phyloP scores from a whole-genome alignment of 257 asterid species.

The Perilla frutescens region DNA sequence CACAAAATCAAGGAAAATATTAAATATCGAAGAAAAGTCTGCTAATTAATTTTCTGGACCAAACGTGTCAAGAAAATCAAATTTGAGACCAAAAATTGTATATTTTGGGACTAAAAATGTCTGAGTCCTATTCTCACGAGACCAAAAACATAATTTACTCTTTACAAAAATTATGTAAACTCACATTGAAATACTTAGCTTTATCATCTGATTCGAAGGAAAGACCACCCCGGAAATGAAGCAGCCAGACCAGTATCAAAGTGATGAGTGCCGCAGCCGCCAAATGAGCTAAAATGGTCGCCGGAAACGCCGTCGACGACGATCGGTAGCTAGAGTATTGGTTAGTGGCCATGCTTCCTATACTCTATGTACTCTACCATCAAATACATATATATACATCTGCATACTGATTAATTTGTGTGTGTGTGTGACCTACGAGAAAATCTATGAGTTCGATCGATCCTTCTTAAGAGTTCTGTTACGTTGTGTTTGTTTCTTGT shows the following conservation, averaged over 20 bases:
- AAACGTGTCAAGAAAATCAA: too few relatives aligned
- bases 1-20: too few relatives aligned
- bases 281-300: constrained; percentile 57
- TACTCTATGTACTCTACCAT: not conserved
- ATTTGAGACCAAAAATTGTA: too few relatives aligned
- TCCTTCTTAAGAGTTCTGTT: too few relatives aligned
- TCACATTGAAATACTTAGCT: constrained; percentile 63
- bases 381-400: not conserved
- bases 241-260: constrained; percentile 63
- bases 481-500: too few relatives aligned
- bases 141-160: too few relatives aligned
- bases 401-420: not conserved
- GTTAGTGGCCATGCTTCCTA: constrained; percentile 39
- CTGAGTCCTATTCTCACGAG: too few relatives aligned
- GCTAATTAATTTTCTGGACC: too few relatives aligned
- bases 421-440: not conserved
- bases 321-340: constrained; percentile 37
- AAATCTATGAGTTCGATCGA: not conserved
- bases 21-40: too few relatives aligned
- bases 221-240: constrained; percentile 63
- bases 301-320: constrained; percentile 44
- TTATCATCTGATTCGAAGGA: constrained; percentile 51
- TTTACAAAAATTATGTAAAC: not conserved
- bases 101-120: too few relatives aligned
- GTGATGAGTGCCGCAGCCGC: constrained; percentile 41